Evolutionary conservation across 148 eudicot genomes (phyloP), one percentile per base, ranked within the genome.

Genomic region (Camellia japonica): DNA sequence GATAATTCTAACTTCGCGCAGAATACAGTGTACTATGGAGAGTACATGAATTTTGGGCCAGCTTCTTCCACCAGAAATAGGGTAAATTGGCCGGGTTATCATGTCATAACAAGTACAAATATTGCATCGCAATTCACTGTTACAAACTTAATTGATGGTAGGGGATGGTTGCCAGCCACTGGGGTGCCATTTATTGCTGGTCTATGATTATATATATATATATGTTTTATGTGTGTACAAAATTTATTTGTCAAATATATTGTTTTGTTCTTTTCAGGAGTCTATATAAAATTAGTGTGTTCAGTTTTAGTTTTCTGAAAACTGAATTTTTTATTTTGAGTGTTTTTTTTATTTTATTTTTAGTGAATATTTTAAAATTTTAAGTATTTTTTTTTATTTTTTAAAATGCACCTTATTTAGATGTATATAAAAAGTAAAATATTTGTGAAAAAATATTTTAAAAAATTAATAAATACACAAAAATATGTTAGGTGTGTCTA

Each of bases 141-240:
- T 20, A 12, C 69, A 5, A 78, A 42, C 1, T 61, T 87, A 30
- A 84, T 87, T 5, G 73, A 74, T 1, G 89, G 89, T 14, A 4
- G 44, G 61, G 43, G 80, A 7, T 87, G 89, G 89, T 79, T 87
- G 75, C 85, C 84, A 7, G 64, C 56, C 18, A 87, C 87, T 18
- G 80, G 80, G 2, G 86, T 86, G 52, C 86, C 87, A 1, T 87
- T 82, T 51, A 46, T 38, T 58, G 66, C 77, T 18, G 82, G 85
- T 3, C 44, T 86, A 51, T 81, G 79, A 82, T 63, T 1, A 60
- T 6, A n/a, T 71, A 8, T 15, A 4, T 8, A 10, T 47, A 10
- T 49, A 49, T 49, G 7, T 49, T 49, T 49, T 10, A 6, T 14
- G 42, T 41, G 3, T 42, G 3, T 67, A 38, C 42, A 30, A 6